phyloP scores from a whole-genome alignment of 495 filamentous ascomycete genomes.

The Aspergillus conjunctus region DNA sequence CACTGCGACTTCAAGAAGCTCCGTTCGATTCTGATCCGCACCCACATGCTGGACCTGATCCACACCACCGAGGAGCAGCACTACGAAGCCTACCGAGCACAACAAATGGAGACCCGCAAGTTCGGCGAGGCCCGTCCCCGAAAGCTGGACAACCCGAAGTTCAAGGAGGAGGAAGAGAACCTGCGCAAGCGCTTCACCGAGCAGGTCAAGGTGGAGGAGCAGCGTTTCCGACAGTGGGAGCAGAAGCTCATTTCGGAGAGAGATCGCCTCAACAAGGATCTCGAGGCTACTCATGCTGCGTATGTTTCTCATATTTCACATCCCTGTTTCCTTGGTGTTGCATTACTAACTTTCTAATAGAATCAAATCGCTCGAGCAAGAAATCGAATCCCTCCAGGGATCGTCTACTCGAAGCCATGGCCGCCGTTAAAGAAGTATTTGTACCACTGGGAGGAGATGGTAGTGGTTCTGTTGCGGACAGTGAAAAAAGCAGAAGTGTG shows the following conservation, averaged over 20 bases:
- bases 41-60: conserved; percentile 99
- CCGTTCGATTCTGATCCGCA: conserved; percentile 96
- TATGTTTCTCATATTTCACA: conserved; percentile 43
- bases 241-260: conserved; percentile 98
- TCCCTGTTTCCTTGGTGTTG: neutral
- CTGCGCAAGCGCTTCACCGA: conserved; percentile 98
- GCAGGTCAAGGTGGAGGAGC: conserved; percentile 99
- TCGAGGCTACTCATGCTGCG: conserved; percentile 95
- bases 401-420: conserved; percentile 91
- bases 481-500: conserved; percentile 37
- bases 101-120: conserved; percentile 99
- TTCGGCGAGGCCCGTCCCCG: conserved; percentile 95
- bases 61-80: conserved; percentile 99
- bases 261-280: conserved; percentile 97
- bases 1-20: conserved; percentile 99
- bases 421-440: conserved; percentile 68
- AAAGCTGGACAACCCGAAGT: conserved; percentile 99
- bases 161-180: conserved; percentile 99
- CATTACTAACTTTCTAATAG: conserved; percentile 43
- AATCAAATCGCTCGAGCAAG: conserved; percentile 93
- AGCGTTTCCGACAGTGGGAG: conserved; percentile 98
- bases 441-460: conserved; percentile 15
- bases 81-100: conserved; percentile 98
- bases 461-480: conserved; percentile 27
- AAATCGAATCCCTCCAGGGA: conserved; percentile 92